A percentile compares a stretch with the other conserved stretches of the same genome.
phyloP scores from a whole-genome alignment of 306 rosid genomes.

The Prunus mume region DNA sequence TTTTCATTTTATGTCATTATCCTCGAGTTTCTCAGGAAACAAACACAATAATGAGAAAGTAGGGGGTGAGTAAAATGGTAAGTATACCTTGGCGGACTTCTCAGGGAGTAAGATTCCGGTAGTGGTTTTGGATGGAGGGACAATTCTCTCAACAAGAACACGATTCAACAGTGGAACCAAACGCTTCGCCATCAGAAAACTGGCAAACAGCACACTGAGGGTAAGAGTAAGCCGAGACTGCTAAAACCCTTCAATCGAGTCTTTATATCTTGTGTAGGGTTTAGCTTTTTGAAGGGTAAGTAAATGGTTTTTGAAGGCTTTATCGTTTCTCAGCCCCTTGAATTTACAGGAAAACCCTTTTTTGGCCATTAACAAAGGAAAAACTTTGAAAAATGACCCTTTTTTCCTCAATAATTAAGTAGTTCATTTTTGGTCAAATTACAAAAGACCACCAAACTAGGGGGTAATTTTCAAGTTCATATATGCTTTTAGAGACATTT shows the following conservation, averaged over 20 bases:
- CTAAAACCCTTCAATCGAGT: neutral
- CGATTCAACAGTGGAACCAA: slow-evolving; percentile 71
- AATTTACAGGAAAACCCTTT: too few species aligned
- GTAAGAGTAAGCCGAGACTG: neutral
- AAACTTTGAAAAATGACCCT: too few species aligned
- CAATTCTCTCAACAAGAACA: slow-evolving; percentile 66
- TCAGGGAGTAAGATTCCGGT: slow-evolving; percentile 59
- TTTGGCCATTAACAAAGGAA: too few species aligned
- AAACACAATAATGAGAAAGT: neutral
- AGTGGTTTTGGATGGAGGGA: slow-evolving; percentile 63
- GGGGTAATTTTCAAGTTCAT: too few species aligned
- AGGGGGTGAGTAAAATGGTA: slow-evolving; percentile 7
- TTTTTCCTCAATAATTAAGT: too few species aligned
- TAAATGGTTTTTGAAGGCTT: too few species aligned
- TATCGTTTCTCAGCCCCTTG: too few species aligned
- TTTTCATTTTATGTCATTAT: neutral
- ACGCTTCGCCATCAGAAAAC: slow-evolving; percentile 58
- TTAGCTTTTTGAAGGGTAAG: neutral
- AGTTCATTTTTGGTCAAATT: too few species aligned
- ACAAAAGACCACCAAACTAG: too few species aligned
- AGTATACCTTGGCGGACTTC: slow-evolving; percentile 55
- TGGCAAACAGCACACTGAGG: neutral
- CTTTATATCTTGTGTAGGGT: neutral
- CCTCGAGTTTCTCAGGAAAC: neutral
- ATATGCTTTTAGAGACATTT: too few species aligned